Conservation (phyloP, 1,284 basidiomycete genomes). For the Garcileccinum viscosum region DNA sequence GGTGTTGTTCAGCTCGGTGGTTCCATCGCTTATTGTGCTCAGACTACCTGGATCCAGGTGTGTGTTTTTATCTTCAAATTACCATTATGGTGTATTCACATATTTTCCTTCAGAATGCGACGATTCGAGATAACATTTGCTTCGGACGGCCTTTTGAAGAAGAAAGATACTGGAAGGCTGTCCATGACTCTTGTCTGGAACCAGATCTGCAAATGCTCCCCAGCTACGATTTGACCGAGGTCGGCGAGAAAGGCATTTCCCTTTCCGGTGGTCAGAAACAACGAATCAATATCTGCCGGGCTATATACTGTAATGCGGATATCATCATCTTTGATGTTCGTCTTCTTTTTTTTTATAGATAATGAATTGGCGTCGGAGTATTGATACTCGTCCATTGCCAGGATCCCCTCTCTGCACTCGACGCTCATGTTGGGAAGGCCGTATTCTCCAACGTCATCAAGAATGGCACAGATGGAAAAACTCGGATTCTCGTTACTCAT, state of each 20-base stretch:
- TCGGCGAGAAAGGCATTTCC: conserved; percentile 90
- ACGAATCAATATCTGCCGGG: conserved; percentile 79
- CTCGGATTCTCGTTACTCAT: conserved; percentile 85
- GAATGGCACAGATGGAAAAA: conserved; percentile 62
- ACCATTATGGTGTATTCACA: background rate
- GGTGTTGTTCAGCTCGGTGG: conserved; percentile 76
- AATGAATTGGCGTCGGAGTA: background rate
- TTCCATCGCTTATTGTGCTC: conserved; percentile 81
- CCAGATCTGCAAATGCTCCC: conserved; percentile 70
- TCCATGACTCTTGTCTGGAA: conserved; percentile 67
- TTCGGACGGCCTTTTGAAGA: conserved; percentile 74
- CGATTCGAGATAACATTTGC: conserved; percentile 81
- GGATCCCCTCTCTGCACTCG: conserved; percentile 81
- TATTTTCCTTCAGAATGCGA: conserved; percentile 59
- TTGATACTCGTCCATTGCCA: conserved; percentile 22
- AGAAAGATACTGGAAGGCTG: conserved; percentile 65
- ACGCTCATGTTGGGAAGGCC: conserved; percentile 87
- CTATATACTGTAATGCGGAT: conserved; percentile 85
- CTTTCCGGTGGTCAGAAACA: conserved; percentile 87
- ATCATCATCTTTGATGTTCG: conserved; percentile 82
- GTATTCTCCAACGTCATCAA: conserved; percentile 87
- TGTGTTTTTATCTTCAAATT: conserved; percentile 29
- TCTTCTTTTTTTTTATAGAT: background rate
- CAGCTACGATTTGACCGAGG: conserved; percentile 82
- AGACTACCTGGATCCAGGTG: conserved; percentile 88